Conservation (phyloP, 192 early-diverging fungal species). For the Coemansia erecta region DNA sequence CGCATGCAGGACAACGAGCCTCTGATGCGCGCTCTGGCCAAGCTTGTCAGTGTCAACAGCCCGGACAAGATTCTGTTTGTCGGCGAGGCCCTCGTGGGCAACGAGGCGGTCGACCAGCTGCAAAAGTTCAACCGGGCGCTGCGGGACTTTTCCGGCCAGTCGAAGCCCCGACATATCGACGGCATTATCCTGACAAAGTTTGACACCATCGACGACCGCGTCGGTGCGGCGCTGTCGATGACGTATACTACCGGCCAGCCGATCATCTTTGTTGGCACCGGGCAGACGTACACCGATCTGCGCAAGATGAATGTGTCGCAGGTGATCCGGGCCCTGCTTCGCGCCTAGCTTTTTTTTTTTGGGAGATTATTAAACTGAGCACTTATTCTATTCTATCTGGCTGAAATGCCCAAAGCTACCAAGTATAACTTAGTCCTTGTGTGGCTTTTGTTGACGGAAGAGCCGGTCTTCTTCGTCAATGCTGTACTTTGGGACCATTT, state of each 20-base stretch:
- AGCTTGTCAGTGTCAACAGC: conserved; percentile 85
- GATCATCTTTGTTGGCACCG: conserved; percentile 95
- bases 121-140: conserved; percentile 94
- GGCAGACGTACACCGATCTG: conserved; percentile 95
- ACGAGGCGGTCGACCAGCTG: conserved; percentile 94
- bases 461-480: not conserved
- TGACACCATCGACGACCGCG: conserved; percentile 95
- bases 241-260: conserved; percentile 94
- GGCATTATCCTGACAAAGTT: conserved; percentile 96
- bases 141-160: conserved; percentile 80
- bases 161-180: conserved; percentile 86
- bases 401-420: no score
- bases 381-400: no score
- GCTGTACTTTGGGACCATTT: not conserved
- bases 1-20: conserved; percentile 99
- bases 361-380: no score
- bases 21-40: conserved; percentile 92
- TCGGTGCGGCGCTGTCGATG: conserved; percentile 95
- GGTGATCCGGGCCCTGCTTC: conserved; percentile 67
- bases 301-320: conserved; percentile 80
- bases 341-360: conserved; percentile 14
- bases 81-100: conserved; percentile 95
- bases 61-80: conserved; percentile 98
- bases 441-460: conserved; percentile 1
- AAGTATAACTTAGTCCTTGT: conserved; percentile 10